Evolutionary conservation across 352 stramenopile species (phyloP), one percentile per base, ranked within the genome.

Genomic region (Pythium periplocum): DNA sequence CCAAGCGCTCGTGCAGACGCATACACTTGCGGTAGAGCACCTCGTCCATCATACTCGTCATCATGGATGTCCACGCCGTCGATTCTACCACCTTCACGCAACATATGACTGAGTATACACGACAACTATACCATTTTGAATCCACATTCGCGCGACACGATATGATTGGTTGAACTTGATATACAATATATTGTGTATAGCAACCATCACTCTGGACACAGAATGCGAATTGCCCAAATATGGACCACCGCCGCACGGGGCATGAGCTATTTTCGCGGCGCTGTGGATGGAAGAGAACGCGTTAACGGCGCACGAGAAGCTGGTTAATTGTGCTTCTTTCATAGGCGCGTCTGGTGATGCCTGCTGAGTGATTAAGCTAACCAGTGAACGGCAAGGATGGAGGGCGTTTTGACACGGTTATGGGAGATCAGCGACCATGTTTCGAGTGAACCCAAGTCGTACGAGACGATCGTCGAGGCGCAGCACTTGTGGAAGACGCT

Each of bases 1-100:
- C 66, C 43, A 95, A 62, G 26, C 81, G 69, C 36, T 81, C 80
- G 61, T 92, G 81, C 45, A 94, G 62, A 47, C 68, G 69, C 37
- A 69, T 64, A 53, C 73, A 85, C 51, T 77, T 75, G 26, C 75
- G 71, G 33, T 81, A 64, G 34, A 74, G 46, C 40, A 71, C 57
- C 7, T 78, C 69, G 26, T 64, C 54, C 75, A 89, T 85, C 5
- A 39, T 61, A 26, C 17, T 26, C 17, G 17, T 26, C 17, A 26
- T 26, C 17, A 26, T 0, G 17, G 17, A 26, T 26, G 17, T 26
- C 17, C 17, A 26, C 17, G 17, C 17, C 17, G 17, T 26, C 17
- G 50, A 6, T 48, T 48, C 9, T 17, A 7, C 11, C 30, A 31
- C 43, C 43, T 48, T 48, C 43, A 7, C 9, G 43, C 43, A 48